Base-by-base conservation (phyloP, 2,329 filamentous ascomycete species). In the Colletotrichum godetiae region DNA sequence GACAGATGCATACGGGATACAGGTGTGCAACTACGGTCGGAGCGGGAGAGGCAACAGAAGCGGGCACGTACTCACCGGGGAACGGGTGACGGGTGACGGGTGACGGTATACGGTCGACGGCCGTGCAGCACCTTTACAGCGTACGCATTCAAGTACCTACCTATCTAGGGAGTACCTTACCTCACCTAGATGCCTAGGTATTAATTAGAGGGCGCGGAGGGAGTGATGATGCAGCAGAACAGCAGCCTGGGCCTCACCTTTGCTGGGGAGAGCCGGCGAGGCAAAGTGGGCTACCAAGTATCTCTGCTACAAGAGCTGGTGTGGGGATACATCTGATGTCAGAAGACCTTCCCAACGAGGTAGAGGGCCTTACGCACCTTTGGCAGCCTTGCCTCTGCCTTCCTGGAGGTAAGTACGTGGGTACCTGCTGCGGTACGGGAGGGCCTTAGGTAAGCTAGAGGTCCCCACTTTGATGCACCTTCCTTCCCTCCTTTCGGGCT, bases 171-270 rank as follows among this genome's bases (percentile, higher is more conserved):
- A 13, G 35, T 42, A 15, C 35, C 35, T 37, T 37, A 37, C 35
- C 35, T 42, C 4, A 29, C 13, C 11, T 15, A 15, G 35, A 13
- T 42, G 15, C 11, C 13, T 15, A 42, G 35, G 35, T 37, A 37
- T 12, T 37, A 13, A 37, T 37, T n/a, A 29, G 27, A 29, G 35
- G 35, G 15, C 35, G 35, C 35, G 37, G 6, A 49, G 42, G 42
- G 37, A 68, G 66, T 73, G 71, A 73, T 73, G 71, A 73, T 73
- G 71, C 61, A 73, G 67, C 49, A 53, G 27, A 71, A 19, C 19
- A 56, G 71, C 71, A 73, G 71, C 71, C 71, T 73, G 66, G 70
- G 55, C 53, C 56, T 64, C 70, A 42, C 56, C 55, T 59, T 64
- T 56, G 22, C 66, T 60, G 66, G 66, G 70, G 63, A 73, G 37